Evolutionary conservation across 2,329 filamentous ascomycete genomes (phyloP), one percentile per base, ranked within the genome.

Genomic region (Phaeosphaeria sp.): DNA sequence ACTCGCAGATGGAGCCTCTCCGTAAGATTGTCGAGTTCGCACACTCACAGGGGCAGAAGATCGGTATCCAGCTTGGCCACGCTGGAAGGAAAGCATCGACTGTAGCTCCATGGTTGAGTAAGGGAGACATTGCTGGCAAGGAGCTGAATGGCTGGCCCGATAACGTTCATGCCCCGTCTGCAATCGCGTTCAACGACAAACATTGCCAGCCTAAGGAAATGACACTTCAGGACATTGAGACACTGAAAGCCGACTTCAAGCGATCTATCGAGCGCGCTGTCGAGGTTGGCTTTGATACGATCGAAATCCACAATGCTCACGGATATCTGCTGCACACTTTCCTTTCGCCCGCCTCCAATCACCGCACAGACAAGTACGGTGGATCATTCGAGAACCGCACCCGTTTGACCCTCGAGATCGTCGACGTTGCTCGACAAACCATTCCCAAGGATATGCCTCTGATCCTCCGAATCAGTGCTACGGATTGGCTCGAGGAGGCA

Each of bases 241-340:
- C 80, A 2, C 78, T 92, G 46, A 89, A 92, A 68, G 73, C 78
- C 42, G 83, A 83, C 9, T 95, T 86, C 78, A 86, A 81, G 4
- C 83, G 83, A 39, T 84, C 91, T 1, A 76, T 93, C 4, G 80
- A 86, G 60, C 75, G 81, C 30, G 72, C 80, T 4, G 50, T 83
- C 6, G 71, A 74, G 11, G 89, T 87, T 1, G 92, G 92, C 0
- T 86, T 91, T 49, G 92, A 96, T 72, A 85, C 88, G 7, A 87
- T 96, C 57, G 92, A 96, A 74, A 86, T 96, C 50, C 92, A 95
- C 78, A 86, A 84, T 65, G 92, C 91, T 0, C 91, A 95, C 68
- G 91, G 91, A 0, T 95, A 93, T 71, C 83, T 95, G 0, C 78
- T 94, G 0, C 86, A 88, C 66, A 78, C 81, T 1, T 95, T 94